These are phyloP conservation scores for Cryptococcus sp. DNA, from an alignment of 1,284 basidiomycete species.

Conservation along the genomic window DNA sequence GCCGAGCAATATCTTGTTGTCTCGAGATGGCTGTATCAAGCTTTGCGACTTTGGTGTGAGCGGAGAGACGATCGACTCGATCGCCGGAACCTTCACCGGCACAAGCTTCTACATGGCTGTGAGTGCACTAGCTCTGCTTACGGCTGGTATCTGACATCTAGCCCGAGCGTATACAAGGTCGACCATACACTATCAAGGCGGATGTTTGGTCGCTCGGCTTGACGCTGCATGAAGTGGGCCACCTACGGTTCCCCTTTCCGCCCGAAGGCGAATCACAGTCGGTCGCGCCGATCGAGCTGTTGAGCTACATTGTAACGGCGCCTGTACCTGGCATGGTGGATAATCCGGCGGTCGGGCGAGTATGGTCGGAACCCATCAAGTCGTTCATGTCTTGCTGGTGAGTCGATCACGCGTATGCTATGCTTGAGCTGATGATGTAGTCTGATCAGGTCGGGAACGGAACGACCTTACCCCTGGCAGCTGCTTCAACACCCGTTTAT, in stretches of 20 bases:
- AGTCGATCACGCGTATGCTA: no score
- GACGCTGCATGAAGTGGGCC: constrained; percentile 85
- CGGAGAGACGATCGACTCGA: constrained; percentile 83
- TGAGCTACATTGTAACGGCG: constrained; percentile 85
- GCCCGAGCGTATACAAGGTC: constrained; percentile 89
- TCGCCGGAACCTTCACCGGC: constrained; percentile 92
- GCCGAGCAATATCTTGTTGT: constrained; percentile 89
- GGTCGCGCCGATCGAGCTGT: constrained; percentile 83
- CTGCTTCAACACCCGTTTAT: constrained; percentile 89
- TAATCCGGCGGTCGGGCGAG: constrained; percentile 49
- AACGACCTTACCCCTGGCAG: constrained; percentile 76
- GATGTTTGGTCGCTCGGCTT: constrained; percentile 99
- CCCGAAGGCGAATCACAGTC: constrained; percentile 59
- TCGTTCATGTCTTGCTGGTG: constrained; percentile 86
- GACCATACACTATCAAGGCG: constrained; percentile 84
- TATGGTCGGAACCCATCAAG: constrained; percentile 82
- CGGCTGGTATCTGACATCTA: constrained; percentile 40
- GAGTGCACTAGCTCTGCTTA: constrained; percentile 43
- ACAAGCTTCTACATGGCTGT: constrained; percentile 98
- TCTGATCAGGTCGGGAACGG: constrained; percentile 47
- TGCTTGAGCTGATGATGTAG: constrained; percentile 16
- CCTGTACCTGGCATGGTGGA: constrained; percentile 71
- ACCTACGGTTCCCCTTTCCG: constrained; percentile 90
- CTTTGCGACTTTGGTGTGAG: constrained; percentile 95
- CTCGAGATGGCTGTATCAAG: constrained; percentile 79